These are phyloP conservation scores for Zopfochytrium polystomum DNA, from an alignment of 371 early-diverging fungal genomes.

Conservation along the genomic window DNA sequence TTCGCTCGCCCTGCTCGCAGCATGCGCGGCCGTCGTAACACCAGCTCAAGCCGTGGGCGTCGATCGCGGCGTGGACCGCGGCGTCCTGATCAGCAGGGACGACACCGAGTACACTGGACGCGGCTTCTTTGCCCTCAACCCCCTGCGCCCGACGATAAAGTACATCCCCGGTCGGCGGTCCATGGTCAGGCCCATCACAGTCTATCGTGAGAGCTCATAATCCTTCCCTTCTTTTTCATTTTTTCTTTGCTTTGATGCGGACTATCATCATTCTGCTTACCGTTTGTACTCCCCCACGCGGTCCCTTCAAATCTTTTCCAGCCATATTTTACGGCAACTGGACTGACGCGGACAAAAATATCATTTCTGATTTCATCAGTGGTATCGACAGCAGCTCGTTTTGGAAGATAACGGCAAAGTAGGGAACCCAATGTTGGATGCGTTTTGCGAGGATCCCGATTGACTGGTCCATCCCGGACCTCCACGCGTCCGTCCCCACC, in stretches of 20 bases:
- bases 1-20: no score
- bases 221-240: no score
- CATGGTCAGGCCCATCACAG: background rate
- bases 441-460: no score
- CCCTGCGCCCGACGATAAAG: background rate
- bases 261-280: slow-evolving; percentile 42
- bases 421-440: no score
- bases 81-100: no score
- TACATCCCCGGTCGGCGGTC: background rate
- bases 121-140: slow-evolving; percentile 3
- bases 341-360: slow-evolving; percentile 25
- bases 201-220: no score
- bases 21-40: no score
- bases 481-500: no score
- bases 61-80: no score
- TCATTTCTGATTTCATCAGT: slow-evolving; percentile 48
- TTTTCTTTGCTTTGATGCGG: slow-evolving; percentile 60
- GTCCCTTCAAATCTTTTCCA: slow-evolving; percentile 57
- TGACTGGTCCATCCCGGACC: no score
- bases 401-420: slow-evolving; percentile 46
- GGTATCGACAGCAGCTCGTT: slow-evolving; percentile 46
- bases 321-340: slow-evolving; percentile 48
- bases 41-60: no score
- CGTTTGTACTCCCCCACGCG: no score
- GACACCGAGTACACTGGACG: background rate